Evolutionary conservation across 75 land plant species (phyloP).

Genomic region (Cunninghamia lanceolata): DNA sequence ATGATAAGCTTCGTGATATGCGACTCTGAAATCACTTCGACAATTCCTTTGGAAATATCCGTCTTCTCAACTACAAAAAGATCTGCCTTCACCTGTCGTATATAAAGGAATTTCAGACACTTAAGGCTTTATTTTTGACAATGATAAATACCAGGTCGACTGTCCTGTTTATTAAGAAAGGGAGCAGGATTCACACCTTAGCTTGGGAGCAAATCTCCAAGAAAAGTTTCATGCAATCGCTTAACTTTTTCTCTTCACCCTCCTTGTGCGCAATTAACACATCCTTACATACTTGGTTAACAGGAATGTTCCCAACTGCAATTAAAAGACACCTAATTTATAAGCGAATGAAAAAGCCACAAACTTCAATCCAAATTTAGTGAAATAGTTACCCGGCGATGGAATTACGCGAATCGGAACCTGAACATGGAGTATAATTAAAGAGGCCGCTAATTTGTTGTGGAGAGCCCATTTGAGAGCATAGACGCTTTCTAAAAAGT

Average conservation of each 20-base stretch:
- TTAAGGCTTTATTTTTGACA: too few relatives aligned
- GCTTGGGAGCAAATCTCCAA: not conserved
- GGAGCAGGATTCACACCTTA: not conserved
- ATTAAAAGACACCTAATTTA: not conserved
- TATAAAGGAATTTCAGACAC: not conserved
- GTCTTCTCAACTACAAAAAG: not conserved
- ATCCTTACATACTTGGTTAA: not conserved
- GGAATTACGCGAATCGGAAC: not conserved
- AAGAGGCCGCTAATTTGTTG: not conserved
- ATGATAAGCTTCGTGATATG: constrained; percentile 9
- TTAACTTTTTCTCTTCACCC: not conserved
- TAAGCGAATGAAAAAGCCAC: not conserved
- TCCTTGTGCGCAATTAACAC: not conserved
- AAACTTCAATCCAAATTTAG: not conserved
- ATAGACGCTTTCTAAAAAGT: constrained; percentile 15
- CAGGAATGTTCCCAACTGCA: not conserved
- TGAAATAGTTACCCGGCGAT: not conserved
- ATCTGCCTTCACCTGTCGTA: constrained; percentile 6
- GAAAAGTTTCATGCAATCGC: not conserved
- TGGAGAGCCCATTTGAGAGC: constrained; percentile 23
- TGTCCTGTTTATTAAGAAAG: too few relatives aligned
- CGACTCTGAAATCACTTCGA: constrained; percentile 6
- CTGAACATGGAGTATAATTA: not conserved
- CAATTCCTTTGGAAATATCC: constrained; percentile 2
- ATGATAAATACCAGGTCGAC: too few relatives aligned